These are phyloP conservation scores for Osmanthus fragrans DNA, from an alignment of 257 asterid genomes.

Conservation along the genomic window DNA sequence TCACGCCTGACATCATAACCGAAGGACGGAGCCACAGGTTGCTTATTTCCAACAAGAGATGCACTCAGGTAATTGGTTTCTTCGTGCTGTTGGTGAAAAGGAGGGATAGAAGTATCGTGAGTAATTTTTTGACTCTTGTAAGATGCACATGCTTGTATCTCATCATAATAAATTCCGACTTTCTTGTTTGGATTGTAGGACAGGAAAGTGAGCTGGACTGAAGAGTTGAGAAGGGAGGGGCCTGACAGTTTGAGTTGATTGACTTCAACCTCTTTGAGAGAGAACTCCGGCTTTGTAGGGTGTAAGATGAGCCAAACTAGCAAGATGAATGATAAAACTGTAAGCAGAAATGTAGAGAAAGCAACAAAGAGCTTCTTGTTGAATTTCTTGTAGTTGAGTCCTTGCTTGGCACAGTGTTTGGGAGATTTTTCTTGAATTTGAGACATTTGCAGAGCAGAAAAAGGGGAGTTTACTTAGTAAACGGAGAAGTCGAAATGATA, in stretches of 20 bases:
- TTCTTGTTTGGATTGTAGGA: constrained; percentile 76
- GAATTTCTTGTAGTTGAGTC: constrained; percentile 33
- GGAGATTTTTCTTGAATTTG: constrained; percentile 63
- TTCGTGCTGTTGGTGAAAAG: constrained; percentile 73
- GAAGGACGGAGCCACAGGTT: constrained; percentile 73
- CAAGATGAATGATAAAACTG: constrained; percentile 62
- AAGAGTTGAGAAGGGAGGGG: constrained; percentile 69
- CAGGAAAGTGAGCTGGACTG: constrained; percentile 65
- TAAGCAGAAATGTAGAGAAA: constrained; percentile 59
- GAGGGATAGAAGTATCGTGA: constrained; percentile 53
- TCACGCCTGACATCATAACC: constrained; percentile 64
- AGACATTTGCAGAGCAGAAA: constrained; percentile 58
- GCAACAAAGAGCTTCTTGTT: constrained; percentile 50
- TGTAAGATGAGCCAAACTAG: constrained; percentile 75
- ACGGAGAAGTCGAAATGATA: constrained; percentile 22
- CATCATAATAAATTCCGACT: constrained; percentile 81
- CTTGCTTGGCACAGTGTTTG: constrained; percentile 77
- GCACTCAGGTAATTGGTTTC: constrained; percentile 67
- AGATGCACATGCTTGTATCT: constrained; percentile 56
- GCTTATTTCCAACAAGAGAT: constrained; percentile 52
- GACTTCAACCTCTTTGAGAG: constrained; percentile 61
- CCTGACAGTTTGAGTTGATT: constrained; percentile 67
- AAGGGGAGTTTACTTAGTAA: constrained; percentile 20
- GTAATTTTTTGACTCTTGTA: constrained; percentile 76
- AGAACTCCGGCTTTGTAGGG: constrained; percentile 74